A percentile compares a stretch with the other conserved stretches of the same genome.
phyloP scores from a whole-genome alignment of 805 yeast genomes.

The Zygosaccharomyces rouxii region DNA sequence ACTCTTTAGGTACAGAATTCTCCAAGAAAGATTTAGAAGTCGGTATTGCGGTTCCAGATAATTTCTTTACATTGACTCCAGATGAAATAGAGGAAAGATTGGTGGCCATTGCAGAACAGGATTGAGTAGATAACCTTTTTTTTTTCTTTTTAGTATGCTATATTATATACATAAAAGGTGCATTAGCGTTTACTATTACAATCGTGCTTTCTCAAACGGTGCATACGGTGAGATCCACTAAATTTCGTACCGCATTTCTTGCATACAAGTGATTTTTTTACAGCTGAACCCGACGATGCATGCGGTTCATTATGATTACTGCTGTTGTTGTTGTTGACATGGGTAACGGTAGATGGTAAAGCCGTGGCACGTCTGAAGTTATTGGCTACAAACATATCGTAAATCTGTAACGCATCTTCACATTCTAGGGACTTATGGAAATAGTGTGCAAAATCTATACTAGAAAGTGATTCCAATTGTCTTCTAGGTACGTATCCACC shows the following conservation, averaged over 20 bases:
- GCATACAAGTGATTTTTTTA: constrained; percentile 28
- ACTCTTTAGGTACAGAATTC: constrained; percentile 87
- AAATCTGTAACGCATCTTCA: constrained; percentile 27
- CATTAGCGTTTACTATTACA: constrained; percentile 15
- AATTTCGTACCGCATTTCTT: constrained; percentile 25
- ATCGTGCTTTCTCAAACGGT: constrained; percentile 18
- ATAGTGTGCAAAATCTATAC: constrained; percentile 34
- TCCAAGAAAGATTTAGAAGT: constrained; percentile 90
- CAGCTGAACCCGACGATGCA: constrained; percentile 7
- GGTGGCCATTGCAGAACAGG: constrained; percentile 94
- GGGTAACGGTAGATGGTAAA: background rate
- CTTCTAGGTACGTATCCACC: constrained; percentile 34
- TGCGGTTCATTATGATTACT: background rate
- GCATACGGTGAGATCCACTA: constrained; percentile 24
- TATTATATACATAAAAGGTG: constrained; percentile 5
- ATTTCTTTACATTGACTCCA: constrained; percentile 66
- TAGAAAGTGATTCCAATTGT: constrained; percentile 32
- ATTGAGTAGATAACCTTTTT: constrained; percentile 39
- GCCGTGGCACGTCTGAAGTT: constrained; percentile 10
- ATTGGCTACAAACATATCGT: constrained; percentile 22
- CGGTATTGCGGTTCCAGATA: constrained; percentile 74
- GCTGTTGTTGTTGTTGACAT: background rate
- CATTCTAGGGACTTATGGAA: constrained; percentile 31
- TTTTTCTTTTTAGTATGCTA: background rate
- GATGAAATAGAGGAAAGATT: constrained; percentile 94